phyloP scores from a whole-genome alignment of 768 basidiomycete species.

The Pulveroboletus sp. region DNA sequence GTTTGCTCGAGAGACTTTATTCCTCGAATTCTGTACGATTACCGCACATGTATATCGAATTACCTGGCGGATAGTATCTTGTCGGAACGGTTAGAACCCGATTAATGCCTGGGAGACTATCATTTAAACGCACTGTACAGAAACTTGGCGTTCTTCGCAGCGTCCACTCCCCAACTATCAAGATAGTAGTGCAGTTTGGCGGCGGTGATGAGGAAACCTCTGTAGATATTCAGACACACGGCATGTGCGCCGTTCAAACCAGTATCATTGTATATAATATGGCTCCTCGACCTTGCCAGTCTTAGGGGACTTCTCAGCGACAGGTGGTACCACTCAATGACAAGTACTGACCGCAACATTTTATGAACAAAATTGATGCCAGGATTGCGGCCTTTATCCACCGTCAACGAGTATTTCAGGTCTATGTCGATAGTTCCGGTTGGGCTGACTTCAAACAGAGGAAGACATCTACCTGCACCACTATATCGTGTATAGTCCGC shows the following conservation, averaged over 20 bases:
- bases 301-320: conserved; percentile 34
- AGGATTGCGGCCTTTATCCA: conserved; percentile 59
- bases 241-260: conserved; percentile 55
- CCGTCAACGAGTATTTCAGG: conserved; percentile 62
- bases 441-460: not conserved
- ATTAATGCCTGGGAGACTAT: not conserved
- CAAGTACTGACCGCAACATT: conserved; percentile 63
- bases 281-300: conserved; percentile 66
- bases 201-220: conserved; percentile 74
- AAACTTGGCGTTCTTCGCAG: conserved; percentile 44
- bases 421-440: conserved; percentile 36
- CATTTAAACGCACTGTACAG: conserved; percentile 44
- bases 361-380: conserved; percentile 63
- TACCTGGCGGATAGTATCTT: conserved; percentile 56
- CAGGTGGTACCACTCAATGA: not conserved
- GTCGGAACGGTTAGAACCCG: not conserved
- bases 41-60: conserved; percentile 53
- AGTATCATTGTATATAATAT: conserved; percentile 77
- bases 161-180: conserved; percentile 48
- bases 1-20: conserved; percentile 36
- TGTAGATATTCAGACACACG: conserved; percentile 80
- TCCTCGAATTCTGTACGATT: conserved; percentile 42
- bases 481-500: conserved; percentile 73
- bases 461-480: conserved; percentile 44
- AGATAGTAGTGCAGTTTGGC: conserved; percentile 88